Evolutionary conservation across 495 filamentous ascomycete species (phyloP), one percentile per base, ranked within the genome.

Genomic region (Penicillium argentinense): DNA sequence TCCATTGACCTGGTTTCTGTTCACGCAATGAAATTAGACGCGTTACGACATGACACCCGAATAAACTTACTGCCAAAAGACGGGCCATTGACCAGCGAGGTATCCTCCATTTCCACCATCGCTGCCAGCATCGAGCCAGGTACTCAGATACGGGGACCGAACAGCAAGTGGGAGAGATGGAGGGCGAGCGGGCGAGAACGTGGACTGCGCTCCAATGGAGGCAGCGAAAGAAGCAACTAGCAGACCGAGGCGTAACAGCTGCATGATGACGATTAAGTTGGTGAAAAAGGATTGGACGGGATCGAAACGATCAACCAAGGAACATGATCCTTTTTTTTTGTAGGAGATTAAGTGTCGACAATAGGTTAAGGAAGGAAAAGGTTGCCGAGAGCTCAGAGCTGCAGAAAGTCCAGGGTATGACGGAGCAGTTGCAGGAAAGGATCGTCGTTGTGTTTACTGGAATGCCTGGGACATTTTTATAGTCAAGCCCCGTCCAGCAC

Each of bases 91-190:
- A 9, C 79, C 79, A 8, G 80, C 72, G 17, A 84, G 61, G 52
- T 82, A 78, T 4, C 79, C 80, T 29, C 78, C 79, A 68, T 80
- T 76, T 26, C 77, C 77, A 30, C 71, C 72, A 60, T 77, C 68
- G 26, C 56, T 73, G 2, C 79, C 79, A 11, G 70, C 78, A 43
- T 69, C 49, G 16, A 74, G 59, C 80, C 80, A 83, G 6, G 76
- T 76, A 51, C 68, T 81, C 17, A 82, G 45, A 38, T 82, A 83
- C 2, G 80, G 80, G 1, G 76, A 80, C 47, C 72, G 77, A 27
- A 82, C 80, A 36, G 80, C 80, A 39, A 83, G 55, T 1, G 80
- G 80, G 4, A 82, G 34, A 4, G 78, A 66, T 21, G 80, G 80
- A 14, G 80, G 80, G 0, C 80, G 70, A 44, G 76, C 75, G 44